These are phyloP conservation scores for Pseudocercospora fuligena DNA, from an alignment of 2,329 filamentous ascomycete species.

Conservation along the genomic window DNA sequence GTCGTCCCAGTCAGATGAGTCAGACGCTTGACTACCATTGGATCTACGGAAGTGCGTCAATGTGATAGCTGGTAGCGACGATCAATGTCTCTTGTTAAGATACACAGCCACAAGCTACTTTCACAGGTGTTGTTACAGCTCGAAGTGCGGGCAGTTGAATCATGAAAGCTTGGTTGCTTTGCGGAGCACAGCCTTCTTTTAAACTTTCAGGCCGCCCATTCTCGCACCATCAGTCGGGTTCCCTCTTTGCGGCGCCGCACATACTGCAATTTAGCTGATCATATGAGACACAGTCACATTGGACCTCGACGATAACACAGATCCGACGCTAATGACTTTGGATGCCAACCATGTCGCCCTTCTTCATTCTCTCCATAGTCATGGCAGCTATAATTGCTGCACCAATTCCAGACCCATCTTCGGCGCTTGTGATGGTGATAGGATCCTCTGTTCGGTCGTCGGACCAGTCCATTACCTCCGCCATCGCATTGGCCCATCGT, in stretches of 20 bases:
- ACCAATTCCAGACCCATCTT: constrained; percentile 49
- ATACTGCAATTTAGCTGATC: background rate
- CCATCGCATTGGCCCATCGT: constrained; percentile 47
- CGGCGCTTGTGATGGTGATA: constrained; percentile 46
- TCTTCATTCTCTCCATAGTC: constrained; percentile 37
- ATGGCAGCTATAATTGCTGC: constrained; percentile 44
- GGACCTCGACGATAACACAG: background rate
- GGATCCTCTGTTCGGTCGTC: constrained; percentile 38
- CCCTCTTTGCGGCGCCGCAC: background rate
- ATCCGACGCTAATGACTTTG: background rate
- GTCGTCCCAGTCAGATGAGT: too few species aligned
- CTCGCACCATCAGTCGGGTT: too few species aligned
- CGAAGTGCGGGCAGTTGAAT: too few species aligned
- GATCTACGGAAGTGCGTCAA: too few species aligned
- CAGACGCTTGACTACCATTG: too few species aligned
- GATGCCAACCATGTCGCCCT: constrained; percentile 23
- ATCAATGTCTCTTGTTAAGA: too few species aligned
- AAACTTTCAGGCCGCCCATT: background rate
- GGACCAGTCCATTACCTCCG: constrained; percentile 46
- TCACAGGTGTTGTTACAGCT: too few species aligned
- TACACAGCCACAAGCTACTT: too few species aligned
- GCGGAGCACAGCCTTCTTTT: background rate
- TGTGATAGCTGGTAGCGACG: too few species aligned
- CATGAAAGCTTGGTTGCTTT: background rate
- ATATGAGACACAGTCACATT: background rate